These are phyloP conservation scores for Kalmusia sp. DNA, from an alignment of 2,329 filamentous ascomycete genomes.

Conservation along the genomic window DNA sequence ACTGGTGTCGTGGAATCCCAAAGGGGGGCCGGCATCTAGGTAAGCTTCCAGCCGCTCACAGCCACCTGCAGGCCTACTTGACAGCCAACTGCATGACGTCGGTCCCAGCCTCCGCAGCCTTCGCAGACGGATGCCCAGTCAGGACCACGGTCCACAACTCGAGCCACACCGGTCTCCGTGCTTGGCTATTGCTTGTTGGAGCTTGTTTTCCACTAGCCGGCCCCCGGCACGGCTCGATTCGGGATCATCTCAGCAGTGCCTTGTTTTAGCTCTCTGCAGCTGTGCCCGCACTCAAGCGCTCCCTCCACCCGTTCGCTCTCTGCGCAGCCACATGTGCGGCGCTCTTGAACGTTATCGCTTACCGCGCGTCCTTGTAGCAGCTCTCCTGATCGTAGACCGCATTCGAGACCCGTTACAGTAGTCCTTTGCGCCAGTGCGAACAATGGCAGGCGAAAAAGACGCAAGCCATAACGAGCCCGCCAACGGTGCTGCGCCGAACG, in stretches of 20 bases:
- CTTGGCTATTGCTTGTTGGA: constrained; percentile 18
- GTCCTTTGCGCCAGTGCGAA: not conserved
- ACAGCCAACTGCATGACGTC: not conserved
- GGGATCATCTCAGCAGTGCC: constrained; percentile 10
- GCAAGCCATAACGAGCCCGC: not conserved
- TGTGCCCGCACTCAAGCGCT: constrained; percentile 7
- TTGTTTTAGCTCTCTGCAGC: constrained; percentile 12
- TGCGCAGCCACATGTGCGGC: constrained; percentile 9
- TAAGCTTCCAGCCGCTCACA: too few species aligned
- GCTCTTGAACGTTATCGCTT: not conserved
- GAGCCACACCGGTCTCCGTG: not conserved
- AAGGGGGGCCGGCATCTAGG: too few species aligned
- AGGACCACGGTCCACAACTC: not conserved
- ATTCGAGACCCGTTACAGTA: constrained; percentile 1
- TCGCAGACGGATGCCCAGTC: not conserved
- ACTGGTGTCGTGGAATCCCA: too few species aligned
- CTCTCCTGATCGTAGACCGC: not conserved
- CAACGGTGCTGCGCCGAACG: constrained; percentile 14
- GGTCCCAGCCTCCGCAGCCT: not conserved
- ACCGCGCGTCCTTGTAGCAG: constrained; percentile 4
- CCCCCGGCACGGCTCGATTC: constrained; percentile 1
- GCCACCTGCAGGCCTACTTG: not conserved
- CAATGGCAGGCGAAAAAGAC: constrained; percentile 21
- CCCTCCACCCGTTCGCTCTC: constrained; percentile 11
- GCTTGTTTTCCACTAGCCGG: constrained; percentile 10